phyloP scores from a whole-genome alignment of 768 basidiomycete species.

The Candolleomyces aberdarensis region DNA sequence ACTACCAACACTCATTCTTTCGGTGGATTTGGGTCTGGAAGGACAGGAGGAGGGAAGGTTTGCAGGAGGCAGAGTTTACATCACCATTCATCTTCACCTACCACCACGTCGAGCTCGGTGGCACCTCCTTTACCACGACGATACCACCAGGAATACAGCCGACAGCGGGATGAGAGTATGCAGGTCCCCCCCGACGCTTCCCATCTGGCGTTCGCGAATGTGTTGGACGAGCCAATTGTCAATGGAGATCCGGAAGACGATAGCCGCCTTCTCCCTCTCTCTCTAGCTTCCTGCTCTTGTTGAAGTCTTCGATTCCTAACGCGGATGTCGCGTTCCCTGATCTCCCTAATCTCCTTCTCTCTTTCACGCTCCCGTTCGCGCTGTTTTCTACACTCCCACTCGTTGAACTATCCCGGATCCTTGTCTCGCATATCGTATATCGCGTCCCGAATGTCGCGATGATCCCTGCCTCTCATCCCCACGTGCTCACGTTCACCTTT shows the following conservation, averaged over 20 bases:
- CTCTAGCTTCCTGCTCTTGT: neutral
- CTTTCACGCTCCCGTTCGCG: neutral
- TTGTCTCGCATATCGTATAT: too few species aligned
- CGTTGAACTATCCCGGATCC: too few species aligned
- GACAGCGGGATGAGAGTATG: slow-evolving; percentile 53
- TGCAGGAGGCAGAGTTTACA: neutral
- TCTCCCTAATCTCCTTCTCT: neutral
- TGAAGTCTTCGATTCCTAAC: neutral
- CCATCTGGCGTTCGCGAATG: neutral
- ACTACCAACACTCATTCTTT: too few species aligned
- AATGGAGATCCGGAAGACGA: neutral
- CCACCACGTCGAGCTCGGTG: too few species aligned
- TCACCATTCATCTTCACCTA: too few species aligned
- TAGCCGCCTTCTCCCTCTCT: neutral
- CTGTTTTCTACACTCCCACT: too few species aligned
- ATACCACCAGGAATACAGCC: slow-evolving; percentile 27
- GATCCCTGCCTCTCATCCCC: too few species aligned
- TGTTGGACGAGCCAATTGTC: neutral
- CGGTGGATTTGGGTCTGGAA: too few species aligned
- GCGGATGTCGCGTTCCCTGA: neutral
- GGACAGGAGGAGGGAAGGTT: too few species aligned
- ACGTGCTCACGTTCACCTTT: too few species aligned
- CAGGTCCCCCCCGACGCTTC: slow-evolving; percentile 33
- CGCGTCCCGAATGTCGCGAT: too few species aligned
- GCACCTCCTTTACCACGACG: too few species aligned